Conservation (phyloP, 78 protist genomes). For the Anaeramoeba flamelloides region DNA sequence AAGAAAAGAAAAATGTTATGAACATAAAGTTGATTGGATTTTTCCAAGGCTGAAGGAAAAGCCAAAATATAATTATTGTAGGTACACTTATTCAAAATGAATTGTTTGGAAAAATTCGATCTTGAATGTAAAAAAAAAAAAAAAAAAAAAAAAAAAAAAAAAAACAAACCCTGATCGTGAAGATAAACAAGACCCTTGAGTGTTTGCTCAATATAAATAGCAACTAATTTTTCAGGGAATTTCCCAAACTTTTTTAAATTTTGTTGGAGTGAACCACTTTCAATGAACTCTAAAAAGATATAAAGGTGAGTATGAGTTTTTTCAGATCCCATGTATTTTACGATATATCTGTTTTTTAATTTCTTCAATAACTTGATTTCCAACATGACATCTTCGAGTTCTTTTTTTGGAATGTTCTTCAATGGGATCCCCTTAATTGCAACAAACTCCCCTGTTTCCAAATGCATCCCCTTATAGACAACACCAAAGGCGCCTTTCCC, state of each 20-base stretch:
- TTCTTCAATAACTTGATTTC: conserved; percentile 57
- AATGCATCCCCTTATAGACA: conserved; percentile 29
- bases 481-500: conserved; percentile 13
- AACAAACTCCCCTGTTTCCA: conserved; percentile 41
- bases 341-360: conserved; percentile 55
- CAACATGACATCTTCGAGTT: too few relatives aligned
- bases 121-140: too few relatives aligned
- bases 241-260: conserved; percentile 55
- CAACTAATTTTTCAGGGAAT: conserved; percentile 67
- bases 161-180: too few relatives aligned
- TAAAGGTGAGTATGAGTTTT: conserved; percentile 34
- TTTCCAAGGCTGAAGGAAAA: too few relatives aligned
- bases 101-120: too few relatives aligned
- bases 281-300: conserved; percentile 77
- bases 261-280: conserved; percentile 68
- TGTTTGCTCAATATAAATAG: conserved; percentile 51
- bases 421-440: conserved; percentile 62
- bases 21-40: too few relatives aligned
- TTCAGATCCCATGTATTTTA: conserved; percentile 37
- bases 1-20: too few relatives aligned
- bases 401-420: conserved; percentile 30
- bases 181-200: conserved; percentile 16
- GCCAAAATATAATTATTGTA: too few relatives aligned
- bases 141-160: too few relatives aligned
- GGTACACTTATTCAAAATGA: too few relatives aligned